These are phyloP conservation scores for Actinomortierella ambigua DNA, from an alignment of 371 early-diverging fungal genomes.

Conservation along the genomic window DNA sequence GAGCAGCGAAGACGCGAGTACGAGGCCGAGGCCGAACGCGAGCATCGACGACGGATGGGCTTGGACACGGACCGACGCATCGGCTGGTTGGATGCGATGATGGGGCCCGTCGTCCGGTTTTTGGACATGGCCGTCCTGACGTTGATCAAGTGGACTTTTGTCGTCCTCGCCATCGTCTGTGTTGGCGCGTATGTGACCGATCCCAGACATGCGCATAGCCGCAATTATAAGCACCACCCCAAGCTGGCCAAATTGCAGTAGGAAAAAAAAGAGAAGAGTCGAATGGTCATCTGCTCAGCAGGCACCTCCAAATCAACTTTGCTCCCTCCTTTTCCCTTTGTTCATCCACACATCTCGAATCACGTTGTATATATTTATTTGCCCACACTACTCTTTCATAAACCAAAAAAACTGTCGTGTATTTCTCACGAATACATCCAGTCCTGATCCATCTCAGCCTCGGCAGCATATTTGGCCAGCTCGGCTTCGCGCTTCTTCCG, in stretches of 20 bases:
- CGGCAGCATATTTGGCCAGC: conserved; percentile 41
- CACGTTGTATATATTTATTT: too few relatives aligned
- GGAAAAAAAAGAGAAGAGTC: too few relatives aligned
- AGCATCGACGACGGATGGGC: neutral
- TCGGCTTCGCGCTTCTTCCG: conserved; percentile 58
- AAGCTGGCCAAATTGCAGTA: too few relatives aligned
- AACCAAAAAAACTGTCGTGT: too few relatives aligned
- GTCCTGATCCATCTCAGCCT: conserved; percentile 39
- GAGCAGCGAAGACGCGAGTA: conserved; percentile 1
- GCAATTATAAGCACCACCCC: too few relatives aligned
- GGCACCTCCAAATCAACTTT: too few relatives aligned
- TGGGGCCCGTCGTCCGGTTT: neutral
- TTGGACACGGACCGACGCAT: neutral
- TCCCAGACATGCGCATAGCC: conserved; percentile 7
- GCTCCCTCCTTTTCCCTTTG: too few relatives aligned
- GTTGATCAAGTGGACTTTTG: conserved; percentile 33
- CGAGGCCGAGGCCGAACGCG: neutral
- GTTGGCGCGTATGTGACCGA: conserved; percentile 31
- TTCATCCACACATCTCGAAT: too few relatives aligned
- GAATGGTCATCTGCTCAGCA: too few relatives aligned
- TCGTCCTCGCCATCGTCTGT: conserved; percentile 28
- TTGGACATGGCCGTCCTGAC: conserved; percentile 17
- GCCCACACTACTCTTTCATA: too few relatives aligned
- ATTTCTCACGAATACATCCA: conserved; percentile 48
- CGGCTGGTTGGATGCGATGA: too few relatives aligned